Conservation (phyloP, 768 basidiomycete species). For the Calvatia gigantea region DNA sequence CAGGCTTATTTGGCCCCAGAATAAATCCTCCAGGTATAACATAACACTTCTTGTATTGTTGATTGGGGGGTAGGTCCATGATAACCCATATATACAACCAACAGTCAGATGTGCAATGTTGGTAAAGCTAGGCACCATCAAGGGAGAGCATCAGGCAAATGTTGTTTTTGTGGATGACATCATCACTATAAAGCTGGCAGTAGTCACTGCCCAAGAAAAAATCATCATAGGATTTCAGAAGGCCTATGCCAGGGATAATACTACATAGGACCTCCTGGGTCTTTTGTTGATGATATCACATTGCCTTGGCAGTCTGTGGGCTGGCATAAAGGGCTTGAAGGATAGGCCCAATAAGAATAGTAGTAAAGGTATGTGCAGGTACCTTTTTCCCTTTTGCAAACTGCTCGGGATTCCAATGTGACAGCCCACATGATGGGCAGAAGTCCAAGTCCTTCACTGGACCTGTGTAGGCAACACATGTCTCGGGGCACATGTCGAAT, state of each 20-base stretch:
- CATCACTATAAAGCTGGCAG: constrained; percentile 15
- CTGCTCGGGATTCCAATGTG: constrained; percentile 20
- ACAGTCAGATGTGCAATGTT: constrained; percentile 30
- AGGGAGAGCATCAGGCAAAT: constrained; percentile 29
- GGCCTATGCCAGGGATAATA: constrained; percentile 5
- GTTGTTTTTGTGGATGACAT: constrained; percentile 23
- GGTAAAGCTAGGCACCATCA: constrained; percentile 38
- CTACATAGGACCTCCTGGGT: background rate
- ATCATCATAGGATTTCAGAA: constrained; percentile 18
- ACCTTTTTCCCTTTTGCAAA: constrained; percentile 8
- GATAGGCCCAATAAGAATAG: constrained; percentile 39
- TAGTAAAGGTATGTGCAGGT: constrained; percentile 28
- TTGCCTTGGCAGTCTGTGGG: background rate
- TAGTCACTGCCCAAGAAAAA: constrained; percentile 25
- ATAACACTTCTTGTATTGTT: constrained; percentile 24
- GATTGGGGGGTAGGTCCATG: constrained; percentile 21
- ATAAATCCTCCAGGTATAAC: constrained; percentile 20
- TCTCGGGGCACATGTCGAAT: constrained; percentile 40
- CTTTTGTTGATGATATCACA: background rate
- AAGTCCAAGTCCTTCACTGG: constrained; percentile 17
- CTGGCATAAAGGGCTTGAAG: constrained; percentile 32
- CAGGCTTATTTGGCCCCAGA: constrained; percentile 28
- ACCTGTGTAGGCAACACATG: constrained; percentile 28
- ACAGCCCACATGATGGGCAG: constrained; percentile 24
- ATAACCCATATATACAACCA: constrained; percentile 28